Base-by-base conservation (phyloP, 345 rosid genomes). In the Eutrema heterophyllum region DNA sequence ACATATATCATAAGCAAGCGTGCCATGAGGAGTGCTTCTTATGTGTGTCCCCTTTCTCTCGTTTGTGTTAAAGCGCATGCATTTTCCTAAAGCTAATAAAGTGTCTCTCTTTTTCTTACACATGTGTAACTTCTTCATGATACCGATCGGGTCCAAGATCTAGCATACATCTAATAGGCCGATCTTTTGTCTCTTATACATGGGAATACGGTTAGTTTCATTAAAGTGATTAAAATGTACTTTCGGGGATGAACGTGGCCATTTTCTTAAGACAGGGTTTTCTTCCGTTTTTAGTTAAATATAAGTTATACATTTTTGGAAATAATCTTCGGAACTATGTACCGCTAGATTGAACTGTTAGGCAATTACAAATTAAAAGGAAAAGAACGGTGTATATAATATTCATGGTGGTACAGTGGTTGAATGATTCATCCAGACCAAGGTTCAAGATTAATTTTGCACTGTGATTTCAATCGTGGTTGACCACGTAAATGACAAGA, bases 21-120 rank as follows among this genome's bases (percentile, higher is more conserved):
- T 73, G 77, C 77, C 64, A 64, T 64, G 64, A 43, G 56, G 77
- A 64, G 70, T 73, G 70, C 56, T 64, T 73, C 70, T 64, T 73
- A 64, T 73, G 27, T 32, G 35, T 63, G 40, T 71, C 6, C 33
- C 43, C 60, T 50, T 61, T 71, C 68, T 61, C 40, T 71, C 10
- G n/a, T 71, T 29, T 71, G 10, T 71, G 33, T 62, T 62, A 61
- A 72, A 72, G 68, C 69, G 76, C 76, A 62, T 72, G 76, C 61
- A 62, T 72, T 51, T 63, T 41, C 18, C 45, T 53, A 72, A 72
- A 73, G 77, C 29, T 14, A 41, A 52, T 73, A 73, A 73, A 73
- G 77, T 35, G 64, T 54, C 46, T 72, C 44, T 33, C 70, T 73
- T 64, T 73, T 52, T 64, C 46, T 72, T 53, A 39, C 68, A 71